Conservation (phyloP, 148 eudicot species). For the Chenopodium album region DNA sequence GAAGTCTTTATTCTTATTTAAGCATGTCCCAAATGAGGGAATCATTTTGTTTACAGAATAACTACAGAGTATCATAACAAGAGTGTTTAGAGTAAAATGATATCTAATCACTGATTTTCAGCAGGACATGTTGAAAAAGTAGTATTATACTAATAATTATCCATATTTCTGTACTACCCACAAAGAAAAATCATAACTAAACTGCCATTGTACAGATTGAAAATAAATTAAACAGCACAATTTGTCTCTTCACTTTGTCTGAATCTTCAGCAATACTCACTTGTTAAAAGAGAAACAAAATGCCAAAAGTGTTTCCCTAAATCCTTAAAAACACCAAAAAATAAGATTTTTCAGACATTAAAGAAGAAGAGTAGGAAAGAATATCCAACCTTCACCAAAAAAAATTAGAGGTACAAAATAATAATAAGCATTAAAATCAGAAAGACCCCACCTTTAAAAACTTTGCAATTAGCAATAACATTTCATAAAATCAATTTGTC, state of each 20-base stretch:
- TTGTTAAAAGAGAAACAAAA: slow-evolving; percentile 19
- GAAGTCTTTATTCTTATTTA: too few relatives aligned
- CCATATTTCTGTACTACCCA: slow-evolving; percentile 29
- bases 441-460: slow-evolving; percentile 1
- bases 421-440: background rate
- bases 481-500: background rate
- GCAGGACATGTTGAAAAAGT: slow-evolving; percentile 22
- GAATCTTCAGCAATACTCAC: slow-evolving; percentile 43
- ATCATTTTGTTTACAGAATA: background rate
- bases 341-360: slow-evolving; percentile 15
- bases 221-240: slow-evolving; percentile 30
- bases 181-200: slow-evolving; percentile 27
- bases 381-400: background rate
- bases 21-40: too few relatives aligned
- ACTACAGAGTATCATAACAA: background rate
- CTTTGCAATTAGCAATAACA: background rate
- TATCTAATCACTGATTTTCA: slow-evolving; percentile 22
- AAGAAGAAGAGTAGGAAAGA: background rate
- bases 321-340: slow-evolving; percentile 26
- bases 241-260: slow-evolving; percentile 31
- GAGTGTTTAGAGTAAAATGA: slow-evolving; percentile 8
- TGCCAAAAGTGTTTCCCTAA: slow-evolving; percentile 24
- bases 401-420: background rate
- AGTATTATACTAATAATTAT: slow-evolving; percentile 17
- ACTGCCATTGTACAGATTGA: slow-evolving; percentile 15